These are phyloP conservation scores for Fusarium vanettenii DNA, from an alignment of 2,329 filamentous ascomycete genomes.

Conservation along the genomic window DNA sequence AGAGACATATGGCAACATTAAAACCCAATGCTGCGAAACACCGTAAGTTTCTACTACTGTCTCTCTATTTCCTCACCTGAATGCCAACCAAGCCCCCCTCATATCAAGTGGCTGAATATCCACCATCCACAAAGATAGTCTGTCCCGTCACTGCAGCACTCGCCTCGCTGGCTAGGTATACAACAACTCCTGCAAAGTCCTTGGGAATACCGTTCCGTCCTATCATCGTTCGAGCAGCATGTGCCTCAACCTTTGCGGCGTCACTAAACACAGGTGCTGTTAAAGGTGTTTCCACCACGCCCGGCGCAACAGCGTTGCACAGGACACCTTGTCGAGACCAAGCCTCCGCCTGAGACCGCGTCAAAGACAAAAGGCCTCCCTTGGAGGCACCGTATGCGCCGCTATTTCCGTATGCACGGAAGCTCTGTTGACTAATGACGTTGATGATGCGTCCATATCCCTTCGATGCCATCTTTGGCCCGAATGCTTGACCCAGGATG, in stretches of 20 bases:
- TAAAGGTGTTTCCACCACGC: conserved; percentile 46
- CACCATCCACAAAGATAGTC: conserved; percentile 50
- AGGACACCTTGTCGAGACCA: conserved; percentile 49
- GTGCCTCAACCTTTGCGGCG: conserved; percentile 28
- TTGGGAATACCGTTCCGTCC: conserved; percentile 45
- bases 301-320: conserved; percentile 49
- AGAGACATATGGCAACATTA: too few species aligned
- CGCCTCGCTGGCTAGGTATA: conserved; percentile 47
- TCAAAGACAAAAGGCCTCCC: conserved; percentile 46
- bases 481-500: conserved; percentile 47
- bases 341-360: conserved; percentile 49
- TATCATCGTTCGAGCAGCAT: conserved; percentile 46
- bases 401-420: conserved; percentile 48
- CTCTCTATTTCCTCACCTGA: too few species aligned
- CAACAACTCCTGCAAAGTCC: conserved; percentile 47
- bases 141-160: conserved; percentile 49
- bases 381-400: conserved; percentile 50
- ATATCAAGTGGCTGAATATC: conserved; percentile 44
- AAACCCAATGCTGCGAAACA: too few species aligned
- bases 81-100: too few species aligned
- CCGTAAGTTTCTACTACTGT: too few species aligned
- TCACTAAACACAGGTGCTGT: conserved; percentile 39
- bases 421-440: conserved; percentile 47
- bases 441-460: conserved; percentile 50
- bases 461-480: conserved; percentile 46